Percentiles rank a stretch among this genome's conserved stretches.
These are phyloP conservation scores for Saposhnikovia divaricata DNA, from an alignment of 129 eudicot species.

Conservation along the genomic window DNA sequence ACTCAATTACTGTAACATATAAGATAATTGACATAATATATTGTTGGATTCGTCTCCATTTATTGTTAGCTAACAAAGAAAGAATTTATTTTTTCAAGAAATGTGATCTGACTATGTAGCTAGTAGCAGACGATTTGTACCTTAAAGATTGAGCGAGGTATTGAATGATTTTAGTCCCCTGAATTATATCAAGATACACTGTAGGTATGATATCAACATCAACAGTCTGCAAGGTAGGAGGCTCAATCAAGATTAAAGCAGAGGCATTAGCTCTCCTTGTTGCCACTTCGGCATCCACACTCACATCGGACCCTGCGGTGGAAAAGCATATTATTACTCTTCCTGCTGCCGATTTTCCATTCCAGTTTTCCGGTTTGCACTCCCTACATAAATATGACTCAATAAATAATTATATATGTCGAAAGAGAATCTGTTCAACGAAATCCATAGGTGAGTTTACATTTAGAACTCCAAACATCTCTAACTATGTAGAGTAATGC, in stretches of 20 bases:
- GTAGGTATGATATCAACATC: conserved; percentile 52
- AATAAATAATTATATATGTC: neutral
- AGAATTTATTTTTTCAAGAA: no score
- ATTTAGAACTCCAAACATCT: no score
- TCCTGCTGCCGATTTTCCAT: neutral
- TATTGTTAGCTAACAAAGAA: no score
- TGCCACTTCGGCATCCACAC: neutral
- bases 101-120: no score
- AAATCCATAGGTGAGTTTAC: neutral
- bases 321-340: neutral
- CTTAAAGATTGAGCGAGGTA: conserved; percentile 30
- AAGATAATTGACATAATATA: neutral
- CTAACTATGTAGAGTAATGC: no score
- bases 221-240: conserved; percentile 39
- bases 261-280: conserved; percentile 35
- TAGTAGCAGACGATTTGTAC: no score
- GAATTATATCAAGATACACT: conserved; percentile 44
- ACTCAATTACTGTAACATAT: neutral
- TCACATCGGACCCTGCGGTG: neutral
- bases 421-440: neutral
- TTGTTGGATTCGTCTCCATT: neutral
- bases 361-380: neutral
- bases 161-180: conserved; percentile 41
- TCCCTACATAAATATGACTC: neutral
- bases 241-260: conserved; percentile 53